These are phyloP conservation scores for Phascolomyces articulosus DNA, from an alignment of 371 early-diverging fungal species.

Conservation along the genomic window DNA sequence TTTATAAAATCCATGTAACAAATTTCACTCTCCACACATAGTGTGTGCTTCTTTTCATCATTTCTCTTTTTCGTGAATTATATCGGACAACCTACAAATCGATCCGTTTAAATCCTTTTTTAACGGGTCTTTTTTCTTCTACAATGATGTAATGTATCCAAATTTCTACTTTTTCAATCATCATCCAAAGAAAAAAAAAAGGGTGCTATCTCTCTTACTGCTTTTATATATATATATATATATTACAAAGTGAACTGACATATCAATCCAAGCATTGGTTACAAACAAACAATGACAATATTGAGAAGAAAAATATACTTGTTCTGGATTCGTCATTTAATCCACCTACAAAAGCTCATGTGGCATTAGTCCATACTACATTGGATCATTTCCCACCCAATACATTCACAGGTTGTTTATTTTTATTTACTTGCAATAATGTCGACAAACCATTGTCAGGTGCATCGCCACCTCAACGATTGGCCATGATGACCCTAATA, in stretches of 20 bases:
- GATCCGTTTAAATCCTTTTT: no score
- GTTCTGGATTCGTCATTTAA: constrained; percentile 73
- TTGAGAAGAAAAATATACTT: no score
- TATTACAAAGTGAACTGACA: not conserved
- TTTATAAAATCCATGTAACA: no score
- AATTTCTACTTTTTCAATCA: no score
- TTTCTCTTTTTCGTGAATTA: no score
- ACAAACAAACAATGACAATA: not conserved
- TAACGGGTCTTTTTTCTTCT: no score
- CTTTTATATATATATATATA: no score
- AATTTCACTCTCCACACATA: not conserved
- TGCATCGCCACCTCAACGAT: constrained; percentile 47
- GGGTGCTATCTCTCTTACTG: no score
- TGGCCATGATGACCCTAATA: constrained; percentile 59
- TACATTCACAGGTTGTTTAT: constrained; percentile 44
- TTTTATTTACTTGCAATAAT: constrained; percentile 62
- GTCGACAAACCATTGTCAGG: constrained; percentile 61
- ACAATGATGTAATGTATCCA: no score
- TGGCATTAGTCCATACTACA: constrained; percentile 35
- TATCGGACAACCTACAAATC: no score
- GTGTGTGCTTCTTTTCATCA: no score
- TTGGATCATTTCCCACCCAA: constrained; percentile 19
- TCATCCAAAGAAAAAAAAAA: no score
- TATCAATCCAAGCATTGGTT: not conserved
- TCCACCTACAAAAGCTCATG: constrained; percentile 68